These are phyloP conservation scores for Trichoderma afroharzianum DNA, from an alignment of 2,329 filamentous ascomycete species.

Conservation along the genomic window DNA sequence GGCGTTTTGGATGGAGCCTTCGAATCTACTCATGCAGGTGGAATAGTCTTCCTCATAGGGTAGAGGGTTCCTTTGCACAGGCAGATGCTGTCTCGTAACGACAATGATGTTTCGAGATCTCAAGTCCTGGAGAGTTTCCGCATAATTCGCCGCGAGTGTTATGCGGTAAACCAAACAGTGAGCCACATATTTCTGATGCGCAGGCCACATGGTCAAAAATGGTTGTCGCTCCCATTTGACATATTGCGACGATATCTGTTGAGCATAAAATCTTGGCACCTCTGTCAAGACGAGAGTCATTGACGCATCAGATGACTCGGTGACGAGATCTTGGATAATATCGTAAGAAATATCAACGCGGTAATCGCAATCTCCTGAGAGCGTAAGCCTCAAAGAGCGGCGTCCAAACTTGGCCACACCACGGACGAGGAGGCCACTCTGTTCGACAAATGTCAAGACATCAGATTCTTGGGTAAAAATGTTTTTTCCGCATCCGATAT, in stretches of 20 bases:
- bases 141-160: neutral
- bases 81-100: slow-evolving; percentile 25
- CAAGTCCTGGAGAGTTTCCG: slow-evolving; percentile 22
- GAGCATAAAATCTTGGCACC: slow-evolving; percentile 47
- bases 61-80: slow-evolving; percentile 11
- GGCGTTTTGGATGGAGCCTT: slow-evolving; percentile 27
- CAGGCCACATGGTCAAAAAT: slow-evolving; percentile 24
- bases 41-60: slow-evolving; percentile 21
- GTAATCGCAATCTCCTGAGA: slow-evolving; percentile 22
- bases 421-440: slow-evolving; percentile 25
- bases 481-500: slow-evolving; percentile 47
- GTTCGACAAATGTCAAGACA: slow-evolving; percentile 43
- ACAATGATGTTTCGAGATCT: slow-evolving; percentile 24
- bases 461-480: slow-evolving; percentile 33
- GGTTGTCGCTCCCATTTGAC: slow-evolving; percentile 29
- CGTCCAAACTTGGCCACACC: slow-evolving; percentile 41
- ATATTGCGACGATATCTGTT: neutral
- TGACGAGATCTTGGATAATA: slow-evolving; percentile 45
- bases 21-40: slow-evolving; percentile 32
- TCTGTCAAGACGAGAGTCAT: slow-evolving; percentile 51
- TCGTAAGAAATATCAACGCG: slow-evolving; percentile 48
- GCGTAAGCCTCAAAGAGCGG: slow-evolving; percentile 38
- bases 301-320: slow-evolving; percentile 31
- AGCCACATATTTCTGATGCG: slow-evolving; percentile 35
- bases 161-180: slow-evolving; percentile 47